Evolutionary conservation across 2,329 filamentous ascomycete genomes (phyloP), one percentile per base, ranked within the genome.

Genomic region (Colletotrichum ledebouriae): DNA sequence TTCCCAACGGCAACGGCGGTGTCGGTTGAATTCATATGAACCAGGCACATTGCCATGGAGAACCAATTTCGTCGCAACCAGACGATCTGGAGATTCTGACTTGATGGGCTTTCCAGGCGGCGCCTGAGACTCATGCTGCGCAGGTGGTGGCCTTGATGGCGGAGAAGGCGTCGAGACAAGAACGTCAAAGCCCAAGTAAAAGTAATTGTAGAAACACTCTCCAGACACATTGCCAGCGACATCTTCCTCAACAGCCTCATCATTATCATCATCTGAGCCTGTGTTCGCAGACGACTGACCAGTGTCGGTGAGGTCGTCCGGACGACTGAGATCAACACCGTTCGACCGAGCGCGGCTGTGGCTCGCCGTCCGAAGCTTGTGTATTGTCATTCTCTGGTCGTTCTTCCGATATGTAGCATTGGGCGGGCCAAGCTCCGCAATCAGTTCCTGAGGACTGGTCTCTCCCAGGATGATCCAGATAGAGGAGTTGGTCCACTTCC

Each of bases 151-250:
- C 22, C 87, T 87, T 0, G 91, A 92, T 4, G 91, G 84, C 5
- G 85, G 77, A 0, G 88, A 89, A 0, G 93, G 91, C 34, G 90
- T 89, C 0, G 95, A 97, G n/a, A 99, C 87, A 5, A 98, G 85
- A 10, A 98, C 87, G 78, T 99, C 96, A 75, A 99, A 97, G 2
- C 96, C 96, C 70, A 97, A 90, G 72, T 95, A 92, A 76, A 98
- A 99, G 78, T 99, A 99, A 78, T 98, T 98, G 80, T 96, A 98
- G 77, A 98, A 99, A 72, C 91, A 94, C 76, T 97, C 93, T 4
- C 89, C 87, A 1, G 89, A 87, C 3, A 89, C 72, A 77, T 84
- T 82, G 71, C 83, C 82, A 1, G 82, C 81, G 3, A 82, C 76
- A 34, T 87, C 86, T 34, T 89, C 89, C 49, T 88, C 86, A 15